Evolutionary conservation across 1,139 yeast species (phyloP), one percentile per base, ranked within the genome.

Genomic region (Lodderomyces metapsilosis): DNA sequence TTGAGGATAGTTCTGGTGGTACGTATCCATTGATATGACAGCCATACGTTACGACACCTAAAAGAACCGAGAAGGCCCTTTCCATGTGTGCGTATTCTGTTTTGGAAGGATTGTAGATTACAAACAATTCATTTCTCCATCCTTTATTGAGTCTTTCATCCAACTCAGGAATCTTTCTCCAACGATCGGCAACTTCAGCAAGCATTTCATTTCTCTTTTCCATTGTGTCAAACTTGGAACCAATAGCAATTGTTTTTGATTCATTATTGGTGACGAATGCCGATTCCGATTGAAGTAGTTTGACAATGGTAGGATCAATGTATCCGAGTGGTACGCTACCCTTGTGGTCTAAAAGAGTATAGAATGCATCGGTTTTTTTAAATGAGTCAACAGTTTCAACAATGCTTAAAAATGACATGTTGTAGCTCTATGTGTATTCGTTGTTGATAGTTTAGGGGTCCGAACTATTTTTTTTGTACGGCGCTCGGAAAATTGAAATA

Each of bases 41-140:
- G 1, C 98, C 98, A 57, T 89, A 89, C 41, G 96, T 88, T 0
- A 84, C 81, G 13, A 92, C 84, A 0, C 98, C 98, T 36, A 91
- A 59, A 5, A 88, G 61, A 1, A 88, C 86, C 8, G 95, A 79
- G 41, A 88, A 79, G 0, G 96, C 83, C 37, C 98, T 70, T 59
- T 92, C 98, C 2, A 89, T 61, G 5, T 71, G 65, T 50, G 88
- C 61, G 55, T 91, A 92, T 0, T 87, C 84, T 0, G 46, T 49
- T 8, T 65, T 64, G 0, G 66, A 52, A 0, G 84, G 80, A 44
- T 76, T 73, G 62, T 82, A 88, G 4, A 91, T 79, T 0, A 84
- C 74, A 61, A 88, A 92, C 33, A 79, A 70, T 62, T 92, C 98
- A 57, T 86, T 62, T 56, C 98, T 74, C 98, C 98, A 92, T 2